Conservation (phyloP, 768 basidiomycete species). For the Cubamyces sp. region DNA sequence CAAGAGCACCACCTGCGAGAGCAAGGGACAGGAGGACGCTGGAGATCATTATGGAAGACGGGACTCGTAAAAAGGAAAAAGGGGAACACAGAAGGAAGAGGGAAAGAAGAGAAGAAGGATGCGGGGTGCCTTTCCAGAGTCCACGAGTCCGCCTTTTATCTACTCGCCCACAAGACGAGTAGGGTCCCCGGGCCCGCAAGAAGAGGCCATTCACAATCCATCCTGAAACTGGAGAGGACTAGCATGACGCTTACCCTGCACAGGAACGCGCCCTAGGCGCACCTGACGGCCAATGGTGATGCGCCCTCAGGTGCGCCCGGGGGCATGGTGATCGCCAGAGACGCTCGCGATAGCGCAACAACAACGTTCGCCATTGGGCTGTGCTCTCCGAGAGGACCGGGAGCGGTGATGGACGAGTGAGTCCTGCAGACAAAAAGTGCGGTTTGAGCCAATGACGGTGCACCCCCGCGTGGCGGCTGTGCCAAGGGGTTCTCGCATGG, state of each 20-base stretch:
- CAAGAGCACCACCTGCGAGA: conserved; percentile 21
- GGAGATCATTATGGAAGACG: conserved; percentile 25
- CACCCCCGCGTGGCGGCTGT: conserved; percentile 5
- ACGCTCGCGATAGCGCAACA: neutral
- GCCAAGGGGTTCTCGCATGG: neutral
- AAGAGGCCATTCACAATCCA: neutral
- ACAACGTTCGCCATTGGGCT: neutral
- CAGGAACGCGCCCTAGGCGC: conserved; percentile 4
- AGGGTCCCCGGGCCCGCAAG: neutral
- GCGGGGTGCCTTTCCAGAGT: conserved; percentile 8
- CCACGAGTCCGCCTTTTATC: conserved; percentile 10
- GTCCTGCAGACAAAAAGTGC: neutral
- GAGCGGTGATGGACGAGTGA: conserved; percentile 6
- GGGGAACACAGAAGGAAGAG: neutral
- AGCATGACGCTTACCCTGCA: neutral
- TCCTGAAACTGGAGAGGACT: neutral
- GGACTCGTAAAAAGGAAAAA: conserved; percentile 1
- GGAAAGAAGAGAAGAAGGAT: conserved; percentile 8
- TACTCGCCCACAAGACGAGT: neutral
- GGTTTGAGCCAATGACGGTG: neutral
- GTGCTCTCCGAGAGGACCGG: conserved; percentile 12
- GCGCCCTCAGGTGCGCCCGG: conserved; percentile 6
- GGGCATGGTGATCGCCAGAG: neutral
- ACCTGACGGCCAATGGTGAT: conserved; percentile 2
- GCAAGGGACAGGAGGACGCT: conserved; percentile 22